Evolutionary conservation across 768 basidiomycete species (phyloP), one percentile per base, ranked within the genome.

Genomic region (Phylloporus sp.): DNA sequence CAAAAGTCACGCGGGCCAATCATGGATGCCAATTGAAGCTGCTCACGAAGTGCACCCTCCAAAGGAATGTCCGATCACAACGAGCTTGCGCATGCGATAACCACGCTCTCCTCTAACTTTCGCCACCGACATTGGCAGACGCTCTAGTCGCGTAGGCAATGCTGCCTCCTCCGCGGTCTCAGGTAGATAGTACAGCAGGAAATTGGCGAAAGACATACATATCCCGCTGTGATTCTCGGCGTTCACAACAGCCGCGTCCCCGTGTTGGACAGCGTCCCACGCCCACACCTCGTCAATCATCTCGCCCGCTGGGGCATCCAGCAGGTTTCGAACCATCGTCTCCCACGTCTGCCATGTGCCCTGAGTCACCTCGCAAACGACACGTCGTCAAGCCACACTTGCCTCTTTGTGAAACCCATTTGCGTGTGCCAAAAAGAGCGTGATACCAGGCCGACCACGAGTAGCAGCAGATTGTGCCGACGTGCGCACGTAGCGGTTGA

Each of bases 381-480:
- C 16, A 36, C 35, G 6, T 15, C 20, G 32, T 16, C 15, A 38
- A 28, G 26, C 22, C 55, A 2, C 3, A 40, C 80, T 42, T 48
- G 83, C 89, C 82, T 95, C 91, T 66, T 93, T 93, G 36, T 80
- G 81, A 57, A 94, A 86, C 1, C 92, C 91, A 67, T 89, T 94
- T 2, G 88, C 90, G 66, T 94, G 93, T 5, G 81, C 80, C 43
- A 88, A 74, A 55, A 93, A 78, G 46, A 95, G 66, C 0, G 90
- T 94, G 10, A 87, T 46, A 0, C 86, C 81, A 18, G 20, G 20
- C 15, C 16, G 32, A 16, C 20, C 23, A 12, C 11, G 22, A 40
- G 22, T 15, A 40, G 16, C 12, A 15, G 13, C n/a, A 29, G 16
- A 18, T 15, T 36, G 44, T 5, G 22, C 24, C 23, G 47, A 22